phyloP scores from a whole-genome alignment of 345 rosid species.

The Streptanthus diversifolius region DNA sequence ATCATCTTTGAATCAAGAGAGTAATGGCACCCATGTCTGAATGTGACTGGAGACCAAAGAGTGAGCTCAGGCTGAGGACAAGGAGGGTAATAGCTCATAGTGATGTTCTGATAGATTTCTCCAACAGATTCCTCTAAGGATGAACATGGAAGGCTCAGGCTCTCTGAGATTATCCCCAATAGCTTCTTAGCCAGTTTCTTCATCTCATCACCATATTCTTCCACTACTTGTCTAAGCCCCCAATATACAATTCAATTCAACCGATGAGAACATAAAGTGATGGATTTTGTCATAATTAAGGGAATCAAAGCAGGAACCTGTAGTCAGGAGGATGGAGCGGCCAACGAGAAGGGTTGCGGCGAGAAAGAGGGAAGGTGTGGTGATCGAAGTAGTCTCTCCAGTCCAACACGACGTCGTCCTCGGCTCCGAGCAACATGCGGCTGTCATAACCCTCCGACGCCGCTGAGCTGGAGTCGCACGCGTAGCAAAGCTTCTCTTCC shows the following conservation, averaged over 20 bases:
- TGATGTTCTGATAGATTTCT: conserved; percentile 81
- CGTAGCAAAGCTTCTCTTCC: conserved; percentile 65
- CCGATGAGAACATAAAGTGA: neutral
- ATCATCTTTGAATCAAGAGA: conserved; percentile 73
- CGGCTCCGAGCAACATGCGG: conserved; percentile 52
- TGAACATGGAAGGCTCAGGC: conserved; percentile 48
- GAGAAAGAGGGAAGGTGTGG: conserved; percentile 74
- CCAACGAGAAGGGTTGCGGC: conserved; percentile 71
- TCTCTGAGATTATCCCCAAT: conserved; percentile 61
- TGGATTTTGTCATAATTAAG: no score
- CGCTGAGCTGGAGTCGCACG: conserved; percentile 57
- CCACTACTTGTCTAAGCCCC: conserved; percentile 45
- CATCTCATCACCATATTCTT: conserved; percentile 61
- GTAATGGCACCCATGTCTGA: conserved; percentile 84
- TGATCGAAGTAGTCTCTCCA: conserved; percentile 97
- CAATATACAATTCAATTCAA: neutral
- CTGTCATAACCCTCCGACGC: conserved; percentile 88
- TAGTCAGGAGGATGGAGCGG: conserved; percentile 63
- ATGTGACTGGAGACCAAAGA: conserved; percentile 80
- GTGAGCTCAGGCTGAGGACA: conserved; percentile 90
- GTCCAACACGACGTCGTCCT: conserved; percentile 52
- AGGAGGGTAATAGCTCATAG: conserved; percentile 80
- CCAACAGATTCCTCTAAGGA: conserved; percentile 63
- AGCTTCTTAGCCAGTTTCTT: conserved; percentile 54
- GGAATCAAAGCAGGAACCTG: conserved; percentile 39